phyloP scores from a whole-genome alignment of 768 basidiomycete species.

The Tylopilus felleus region DNA sequence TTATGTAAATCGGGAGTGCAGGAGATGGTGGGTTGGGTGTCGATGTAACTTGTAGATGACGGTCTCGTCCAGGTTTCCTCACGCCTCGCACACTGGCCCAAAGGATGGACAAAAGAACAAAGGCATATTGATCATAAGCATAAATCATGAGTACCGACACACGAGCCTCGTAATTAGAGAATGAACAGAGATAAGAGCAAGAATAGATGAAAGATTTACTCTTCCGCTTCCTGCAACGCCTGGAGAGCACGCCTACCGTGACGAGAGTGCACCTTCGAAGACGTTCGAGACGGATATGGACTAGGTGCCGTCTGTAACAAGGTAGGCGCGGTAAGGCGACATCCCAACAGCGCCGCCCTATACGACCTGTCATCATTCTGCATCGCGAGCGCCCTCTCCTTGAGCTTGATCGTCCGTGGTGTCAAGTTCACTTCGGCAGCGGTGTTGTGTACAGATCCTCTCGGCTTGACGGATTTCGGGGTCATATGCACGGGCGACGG shows the following conservation, averaged over 20 bases:
- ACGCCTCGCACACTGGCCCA: background rate
- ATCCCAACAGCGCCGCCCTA: constrained; percentile 8
- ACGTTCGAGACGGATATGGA: background rate
- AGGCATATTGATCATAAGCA: constrained; percentile 1
- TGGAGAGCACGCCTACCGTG: constrained; percentile 1
- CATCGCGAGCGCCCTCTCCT: background rate
- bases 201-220: constrained; percentile 5
- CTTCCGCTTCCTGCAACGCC: background rate
- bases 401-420: background rate
- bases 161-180: background rate
- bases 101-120: background rate
- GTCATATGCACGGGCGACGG: background rate
- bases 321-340: constrained; percentile 16
- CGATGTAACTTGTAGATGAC: too few relatives aligned
- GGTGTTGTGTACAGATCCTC: background rate
- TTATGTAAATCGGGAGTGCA: background rate
- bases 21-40: too few relatives aligned
- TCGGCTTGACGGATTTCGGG: background rate
- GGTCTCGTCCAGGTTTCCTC: background rate
- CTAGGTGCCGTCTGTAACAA: background rate
- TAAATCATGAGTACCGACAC: constrained; percentile 2
- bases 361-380: background rate
- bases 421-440: background rate
- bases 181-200: background rate
- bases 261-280: background rate